Base-by-base conservation (phyloP, 2,329 filamentous ascomycete genomes). In the Sordariomycetes sp. region DNA sequence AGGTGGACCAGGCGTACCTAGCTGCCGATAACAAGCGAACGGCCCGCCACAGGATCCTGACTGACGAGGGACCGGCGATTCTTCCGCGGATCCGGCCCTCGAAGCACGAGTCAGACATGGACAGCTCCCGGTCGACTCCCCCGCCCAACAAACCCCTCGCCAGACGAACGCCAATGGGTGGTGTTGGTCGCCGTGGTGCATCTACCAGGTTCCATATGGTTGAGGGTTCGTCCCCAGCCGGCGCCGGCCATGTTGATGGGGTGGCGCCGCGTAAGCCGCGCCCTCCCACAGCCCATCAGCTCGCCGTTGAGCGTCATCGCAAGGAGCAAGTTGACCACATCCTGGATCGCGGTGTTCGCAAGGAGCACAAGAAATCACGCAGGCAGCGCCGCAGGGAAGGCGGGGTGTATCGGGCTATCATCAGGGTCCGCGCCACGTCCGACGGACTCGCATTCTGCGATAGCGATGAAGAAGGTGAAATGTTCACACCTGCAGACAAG, bases 321-420 rank as follows among this genome's bases (percentile, higher is more conserved):
- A 87, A 83, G 61, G 83, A 89, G 65, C 84, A 89, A 6, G 89
- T 93, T n/a, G 87, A 91, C 65, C 87, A 91, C 65, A 89, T 90
- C 56, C 80, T 94, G 18, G 86, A 90, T 63, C 83, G 86, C n/a
- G 86, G 87, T 34, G 74, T 93, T 37, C 82, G 87, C 54, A 79
- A 78, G 62, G 77, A 82, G 56, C 86, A 91, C 66, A 81, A 85
- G 66, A 76, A 76, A 58, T 80, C 84, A 14, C 82, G 83, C 53
- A 85, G 84, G 64, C 66, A 73, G 20, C 81, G 89, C 4, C 80
- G 81, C 22, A 74, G 78, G 58, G 83, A 90, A 60, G 87, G 88
- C 14, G 77, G 82, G 10, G 79, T 93, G 58, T 75, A 86, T 63
- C 79, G 87, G 50, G 82, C 87, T 1, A 83, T 85, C 70, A 80